Percentiles rank a stretch among this genome's conserved stretches.
Conservation (phyloP, 768 basidiomycete species). For the Cystofilobasidium macerans region DNA sequence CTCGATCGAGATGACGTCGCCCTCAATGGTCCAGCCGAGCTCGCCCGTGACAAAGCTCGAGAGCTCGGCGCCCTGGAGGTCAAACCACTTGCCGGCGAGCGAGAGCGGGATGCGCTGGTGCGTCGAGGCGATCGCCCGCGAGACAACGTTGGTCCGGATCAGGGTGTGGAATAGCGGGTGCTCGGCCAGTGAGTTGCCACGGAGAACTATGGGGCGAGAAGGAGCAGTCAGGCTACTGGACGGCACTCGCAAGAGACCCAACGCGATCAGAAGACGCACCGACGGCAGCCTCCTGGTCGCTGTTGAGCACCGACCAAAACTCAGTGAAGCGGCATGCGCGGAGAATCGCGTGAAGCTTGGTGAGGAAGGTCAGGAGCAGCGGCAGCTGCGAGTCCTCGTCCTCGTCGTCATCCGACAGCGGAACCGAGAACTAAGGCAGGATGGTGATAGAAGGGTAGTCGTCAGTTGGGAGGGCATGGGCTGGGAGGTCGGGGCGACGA, state of each 20-base stretch:
- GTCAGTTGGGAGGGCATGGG: not conserved
- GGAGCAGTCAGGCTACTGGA: not conserved
- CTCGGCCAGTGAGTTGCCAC: constrained; percentile 33
- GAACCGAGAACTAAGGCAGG: constrained; percentile 23
- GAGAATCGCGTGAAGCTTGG: constrained; percentile 31
- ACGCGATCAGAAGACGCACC: constrained; percentile 27
- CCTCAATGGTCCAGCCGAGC: constrained; percentile 37
- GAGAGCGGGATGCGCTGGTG: constrained; percentile 34
- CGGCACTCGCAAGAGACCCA: not conserved
- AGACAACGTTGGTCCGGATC: constrained; percentile 32
- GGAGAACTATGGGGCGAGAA: constrained; percentile 29
- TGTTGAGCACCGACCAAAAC: constrained; percentile 35
- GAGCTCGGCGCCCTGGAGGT: constrained; percentile 31
- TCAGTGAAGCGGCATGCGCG: constrained; percentile 35
- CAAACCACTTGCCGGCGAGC: constrained; percentile 36
- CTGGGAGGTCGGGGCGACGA: not conserved
- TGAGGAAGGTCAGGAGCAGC: constrained; percentile 32
- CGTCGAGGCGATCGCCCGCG: constrained; percentile 35
- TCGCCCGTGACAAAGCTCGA: constrained; percentile 29
- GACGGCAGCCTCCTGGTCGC: constrained; percentile 31
- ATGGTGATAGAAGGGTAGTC: not conserved
- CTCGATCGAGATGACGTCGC: constrained; percentile 29
- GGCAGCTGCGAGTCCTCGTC: constrained; percentile 33
- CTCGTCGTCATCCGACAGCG: constrained; percentile 32
- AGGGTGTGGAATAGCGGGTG: constrained; percentile 32